Evolutionary conservation across 2,329 filamentous ascomycete species (phyloP).

Genomic region (Cytospora piceae): DNA sequence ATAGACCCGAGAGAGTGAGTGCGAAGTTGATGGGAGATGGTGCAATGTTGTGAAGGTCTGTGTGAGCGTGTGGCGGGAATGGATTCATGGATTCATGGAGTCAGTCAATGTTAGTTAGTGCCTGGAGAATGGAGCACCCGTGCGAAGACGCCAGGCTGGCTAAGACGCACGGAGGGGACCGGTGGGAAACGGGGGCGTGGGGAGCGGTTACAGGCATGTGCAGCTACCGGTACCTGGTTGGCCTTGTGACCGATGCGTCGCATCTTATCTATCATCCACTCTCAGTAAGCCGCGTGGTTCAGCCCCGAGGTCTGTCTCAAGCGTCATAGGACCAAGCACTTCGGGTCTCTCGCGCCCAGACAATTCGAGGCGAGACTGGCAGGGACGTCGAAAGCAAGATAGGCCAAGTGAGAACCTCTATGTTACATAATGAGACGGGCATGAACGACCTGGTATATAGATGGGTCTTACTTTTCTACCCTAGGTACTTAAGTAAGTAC

Average conservation of each 20-base stretch:
- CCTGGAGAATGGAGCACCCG: neutral
- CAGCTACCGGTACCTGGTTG: slow-evolving; percentile 1
- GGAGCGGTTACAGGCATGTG: neutral
- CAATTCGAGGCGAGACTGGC: neutral
- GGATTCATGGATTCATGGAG: neutral
- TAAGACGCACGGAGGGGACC: neutral
- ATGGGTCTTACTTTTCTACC: too few species aligned
- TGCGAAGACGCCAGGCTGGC: slow-evolving; percentile 3
- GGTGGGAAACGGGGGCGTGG: neutral
- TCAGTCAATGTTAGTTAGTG: neutral
- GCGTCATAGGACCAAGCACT: neutral
- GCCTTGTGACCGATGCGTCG: neutral
- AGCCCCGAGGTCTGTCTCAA: slow-evolving; percentile 1
- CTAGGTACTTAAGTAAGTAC: too few species aligned
- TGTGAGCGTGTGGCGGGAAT: neutral
- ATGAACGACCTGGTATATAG: too few species aligned
- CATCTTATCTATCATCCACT: neutral
- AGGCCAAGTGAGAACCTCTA: neutral
- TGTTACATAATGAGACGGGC: neutral
- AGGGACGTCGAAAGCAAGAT: neutral
- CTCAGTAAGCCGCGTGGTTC: neutral
- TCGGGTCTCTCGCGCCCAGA: neutral
- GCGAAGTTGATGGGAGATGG: neutral
- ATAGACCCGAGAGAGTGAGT: neutral
- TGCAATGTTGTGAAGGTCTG: neutral